These are phyloP conservation scores for Rauvolfia tetraphylla DNA, from an alignment of 257 asterid species.

Conservation along the genomic window DNA sequence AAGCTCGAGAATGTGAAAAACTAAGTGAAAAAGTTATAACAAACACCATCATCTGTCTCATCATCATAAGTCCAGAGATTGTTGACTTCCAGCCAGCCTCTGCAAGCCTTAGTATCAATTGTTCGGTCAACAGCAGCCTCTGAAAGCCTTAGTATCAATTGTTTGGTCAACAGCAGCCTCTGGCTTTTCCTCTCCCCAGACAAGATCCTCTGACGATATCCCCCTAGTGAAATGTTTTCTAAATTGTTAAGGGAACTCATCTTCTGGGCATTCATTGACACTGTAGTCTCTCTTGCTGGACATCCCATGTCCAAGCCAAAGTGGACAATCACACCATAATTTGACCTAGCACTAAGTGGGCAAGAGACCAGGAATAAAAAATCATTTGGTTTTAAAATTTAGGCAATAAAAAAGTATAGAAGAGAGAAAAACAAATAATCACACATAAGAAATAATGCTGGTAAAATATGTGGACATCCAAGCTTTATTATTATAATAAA, in stretches of 20 bases:
- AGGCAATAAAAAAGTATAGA: neutral
- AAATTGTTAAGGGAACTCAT: conserved; percentile 54
- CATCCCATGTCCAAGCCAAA: conserved; percentile 70
- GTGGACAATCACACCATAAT: conserved; percentile 74
- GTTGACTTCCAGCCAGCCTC: conserved; percentile 54
- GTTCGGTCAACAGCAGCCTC: too few relatives aligned
- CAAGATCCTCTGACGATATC: conserved; percentile 38
- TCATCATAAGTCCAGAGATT: conserved; percentile 71
- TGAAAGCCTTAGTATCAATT: conserved; percentile 53
- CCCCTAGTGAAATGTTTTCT: conserved; percentile 28
- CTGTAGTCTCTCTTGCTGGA: conserved; percentile 58
- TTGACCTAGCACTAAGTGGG: conserved; percentile 35
- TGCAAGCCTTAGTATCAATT: too few relatives aligned
- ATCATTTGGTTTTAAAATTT: neutral
- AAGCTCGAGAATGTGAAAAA: neutral
- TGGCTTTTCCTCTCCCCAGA: conserved; percentile 56
- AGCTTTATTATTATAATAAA: too few relatives aligned
- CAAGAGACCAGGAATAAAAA: neutral
- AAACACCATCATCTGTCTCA: conserved; percentile 59
- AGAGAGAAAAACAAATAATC: too few relatives aligned
- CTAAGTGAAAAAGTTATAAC: neutral
- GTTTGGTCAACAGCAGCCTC: conserved; percentile 63
- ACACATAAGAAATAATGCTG: too few relatives aligned
- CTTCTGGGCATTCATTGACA: conserved; percentile 68
- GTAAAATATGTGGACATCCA: too few relatives aligned